Base-by-base conservation (phyloP, 441 rosid species). In the Erodium texanum region DNA sequence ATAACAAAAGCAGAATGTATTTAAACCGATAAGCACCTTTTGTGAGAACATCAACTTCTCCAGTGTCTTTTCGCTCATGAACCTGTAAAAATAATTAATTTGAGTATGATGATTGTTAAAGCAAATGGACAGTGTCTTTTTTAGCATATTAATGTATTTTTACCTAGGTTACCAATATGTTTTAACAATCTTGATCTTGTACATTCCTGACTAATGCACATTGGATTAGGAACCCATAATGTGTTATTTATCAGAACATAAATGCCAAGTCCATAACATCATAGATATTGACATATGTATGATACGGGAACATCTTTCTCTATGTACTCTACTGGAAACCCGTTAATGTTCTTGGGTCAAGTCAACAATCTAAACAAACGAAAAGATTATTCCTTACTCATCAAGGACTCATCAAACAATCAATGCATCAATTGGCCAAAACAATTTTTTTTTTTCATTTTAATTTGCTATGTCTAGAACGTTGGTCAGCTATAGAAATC, bases 41-140 rank as follows among this genome's bases (percentile, higher is more conserved):
- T 8, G 97, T 87, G 52, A 91, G 83, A 71, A 89, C 73, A 73
- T 87, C 88, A 69, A 79, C 80, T 79, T 85, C 85, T 61, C 74
- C 76, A 2, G 80, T 74, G 69, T 78, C 71, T 62, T 41, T 72
- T 63, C 75, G 80, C 76, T 89, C 89, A 74, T 87, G 93, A 71
- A 91, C 88, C 92, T 87, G 71, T 29, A 24, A 58, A 54, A 54
- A 64, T 24, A 19, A 67, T 50, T 12, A 62, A 27, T 24, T 8
- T 12, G 15, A 56, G 62, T 56, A 7, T 9, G 24, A 19, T 7
- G 62, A 56, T 56, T 18, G 0, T 11, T 14, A 45, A 45, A 11
- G 52, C n/a, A 45, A 2, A 12, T 45, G n/a, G 52, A 11, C 29
- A 4, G 29, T 27, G 29, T 27, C 29, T 27, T 4, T 27, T 1